Percentiles rank a stretch among this genome's conserved stretches.
These are phyloP conservation scores for Tolypocladium ophioglossoides DNA, from an alignment of 2,329 filamentous ascomycete genomes.

Conservation along the genomic window DNA sequence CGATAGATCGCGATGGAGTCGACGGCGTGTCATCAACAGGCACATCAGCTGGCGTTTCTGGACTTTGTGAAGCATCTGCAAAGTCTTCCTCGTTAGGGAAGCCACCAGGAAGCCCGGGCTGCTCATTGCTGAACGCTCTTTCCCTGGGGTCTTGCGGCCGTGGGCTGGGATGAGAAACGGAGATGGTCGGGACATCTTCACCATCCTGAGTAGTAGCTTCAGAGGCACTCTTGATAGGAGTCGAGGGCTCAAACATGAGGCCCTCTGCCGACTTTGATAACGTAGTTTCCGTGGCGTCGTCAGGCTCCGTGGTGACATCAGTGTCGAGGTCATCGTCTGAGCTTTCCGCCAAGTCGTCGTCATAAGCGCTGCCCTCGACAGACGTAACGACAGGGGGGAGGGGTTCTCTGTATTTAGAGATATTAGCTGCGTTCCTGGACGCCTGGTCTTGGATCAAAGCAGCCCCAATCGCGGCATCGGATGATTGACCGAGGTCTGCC, in stretches of 20 bases:
- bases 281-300: conserved; percentile 1
- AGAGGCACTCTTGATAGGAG: background rate
- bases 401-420: conserved; percentile 49
- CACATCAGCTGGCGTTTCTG: conserved; percentile 2
- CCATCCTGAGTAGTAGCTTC: background rate
- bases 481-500: conserved; percentile 36
- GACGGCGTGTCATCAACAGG: background rate
- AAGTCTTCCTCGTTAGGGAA: conserved; percentile 36
- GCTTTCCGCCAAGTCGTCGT: conserved; percentile 40
- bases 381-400: conserved; percentile 61
- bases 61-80: background rate
- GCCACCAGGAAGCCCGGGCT: conserved; percentile 41
- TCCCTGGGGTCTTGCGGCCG: conserved; percentile 8
- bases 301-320: conserved; percentile 5
- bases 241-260: background rate
- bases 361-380: conserved; percentile 54
- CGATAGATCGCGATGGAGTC: conserved; percentile 8
- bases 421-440: conserved; percentile 43
- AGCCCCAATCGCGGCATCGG: conserved; percentile 47
- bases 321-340: conserved; percentile 20
- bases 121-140: background rate
- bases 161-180: conserved; percentile 34
- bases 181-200: conserved; percentile 29
- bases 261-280: background rate
- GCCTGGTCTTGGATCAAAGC: conserved; percentile 44